Evolutionary conservation across 129 eudicot species (phyloP).

Genomic region (Cynara cardunculus): DNA sequence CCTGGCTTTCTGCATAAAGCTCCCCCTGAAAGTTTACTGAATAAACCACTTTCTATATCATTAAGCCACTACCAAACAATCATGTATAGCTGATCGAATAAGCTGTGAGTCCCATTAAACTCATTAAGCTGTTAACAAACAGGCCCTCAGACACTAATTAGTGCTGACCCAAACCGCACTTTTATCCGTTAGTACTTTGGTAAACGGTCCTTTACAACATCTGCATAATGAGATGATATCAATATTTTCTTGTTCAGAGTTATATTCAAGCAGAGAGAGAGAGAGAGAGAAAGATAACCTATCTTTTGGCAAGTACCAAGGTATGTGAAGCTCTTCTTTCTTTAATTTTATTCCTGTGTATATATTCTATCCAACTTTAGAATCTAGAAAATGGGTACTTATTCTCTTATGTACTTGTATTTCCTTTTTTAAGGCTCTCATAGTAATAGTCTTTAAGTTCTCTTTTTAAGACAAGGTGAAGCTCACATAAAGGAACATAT

Average conservation of each 20-base stretch:
- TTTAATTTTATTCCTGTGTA: slow-evolving; percentile 16
- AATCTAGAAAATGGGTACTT: slow-evolving; percentile 40
- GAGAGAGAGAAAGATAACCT: background rate
- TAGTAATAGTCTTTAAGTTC: slow-evolving; percentile 20
- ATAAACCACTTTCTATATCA: too few relatives aligned
- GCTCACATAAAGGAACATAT: slow-evolving; percentile 37
- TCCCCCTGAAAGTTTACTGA: too few relatives aligned
- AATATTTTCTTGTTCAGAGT: slow-evolving; percentile 5
- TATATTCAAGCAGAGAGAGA: background rate
- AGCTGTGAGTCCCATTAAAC: too few relatives aligned
- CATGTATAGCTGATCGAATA: too few relatives aligned
- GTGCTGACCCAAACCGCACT: background rate
- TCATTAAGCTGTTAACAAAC: too few relatives aligned
- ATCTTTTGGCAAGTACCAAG: slow-evolving; percentile 16
- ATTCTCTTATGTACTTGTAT: slow-evolving; percentile 34
- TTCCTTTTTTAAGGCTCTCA: slow-evolving; percentile 34
- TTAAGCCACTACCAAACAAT: too few relatives aligned
- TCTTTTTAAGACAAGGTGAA: slow-evolving; percentile 36
- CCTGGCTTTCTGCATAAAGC: too few relatives aligned
- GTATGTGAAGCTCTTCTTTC: slow-evolving; percentile 27
- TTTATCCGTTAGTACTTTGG: background rate
- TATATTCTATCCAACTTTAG: slow-evolving; percentile 35
- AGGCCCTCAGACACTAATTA: background rate
- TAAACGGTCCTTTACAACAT: background rate
- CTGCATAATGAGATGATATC: slow-evolving; percentile 1